phyloP scores from a whole-genome alignment of 805 yeast species.

The Cyberlindnera meyerae region DNA sequence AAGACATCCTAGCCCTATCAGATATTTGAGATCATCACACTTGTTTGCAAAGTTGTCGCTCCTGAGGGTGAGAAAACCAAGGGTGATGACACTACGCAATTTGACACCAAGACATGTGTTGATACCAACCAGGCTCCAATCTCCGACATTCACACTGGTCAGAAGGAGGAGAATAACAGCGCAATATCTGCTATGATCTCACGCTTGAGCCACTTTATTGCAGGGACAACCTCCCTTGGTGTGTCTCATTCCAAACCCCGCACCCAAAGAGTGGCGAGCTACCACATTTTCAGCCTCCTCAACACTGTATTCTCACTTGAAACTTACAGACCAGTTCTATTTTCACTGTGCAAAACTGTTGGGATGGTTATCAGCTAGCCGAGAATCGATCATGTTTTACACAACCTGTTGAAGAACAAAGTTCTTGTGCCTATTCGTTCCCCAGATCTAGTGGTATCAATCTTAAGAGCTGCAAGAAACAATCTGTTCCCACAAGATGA shows the following conservation, averaged over 20 bases:
- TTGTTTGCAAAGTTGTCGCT: conserved; percentile 14
- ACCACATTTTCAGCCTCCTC: conserved; percentile 23
- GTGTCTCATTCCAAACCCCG: neutral
- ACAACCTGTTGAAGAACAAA: conserved; percentile 20
- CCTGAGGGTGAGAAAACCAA: conserved; percentile 1
- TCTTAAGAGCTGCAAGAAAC: conserved; percentile 30
- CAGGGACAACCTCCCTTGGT: conserved; percentile 13
- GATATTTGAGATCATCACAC: conserved; percentile 37
- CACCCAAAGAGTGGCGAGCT: conserved; percentile 6
- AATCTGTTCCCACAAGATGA: conserved; percentile 45
- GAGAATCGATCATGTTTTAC: conserved; percentile 17
- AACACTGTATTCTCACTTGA: conserved; percentile 19
- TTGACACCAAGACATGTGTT: no score
- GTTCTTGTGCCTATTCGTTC: conserved; percentile 14
- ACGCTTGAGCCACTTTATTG: conserved; percentile 14
- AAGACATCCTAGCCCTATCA: conserved; percentile 49
- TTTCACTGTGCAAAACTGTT: conserved; percentile 24
- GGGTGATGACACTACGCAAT: neutral
- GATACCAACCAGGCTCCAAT: no score
- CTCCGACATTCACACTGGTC: no score
- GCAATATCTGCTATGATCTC: conserved; percentile 5
- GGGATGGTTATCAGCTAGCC: conserved; percentile 13
- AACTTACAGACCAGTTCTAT: conserved; percentile 28
- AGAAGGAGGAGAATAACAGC: neutral
- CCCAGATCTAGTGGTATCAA: conserved; percentile 16